Evolutionary conservation across 2,329 filamentous ascomycete genomes (phyloP), one percentile per base, ranked within the genome.

Genomic region (Aspergillus arachidicola): DNA sequence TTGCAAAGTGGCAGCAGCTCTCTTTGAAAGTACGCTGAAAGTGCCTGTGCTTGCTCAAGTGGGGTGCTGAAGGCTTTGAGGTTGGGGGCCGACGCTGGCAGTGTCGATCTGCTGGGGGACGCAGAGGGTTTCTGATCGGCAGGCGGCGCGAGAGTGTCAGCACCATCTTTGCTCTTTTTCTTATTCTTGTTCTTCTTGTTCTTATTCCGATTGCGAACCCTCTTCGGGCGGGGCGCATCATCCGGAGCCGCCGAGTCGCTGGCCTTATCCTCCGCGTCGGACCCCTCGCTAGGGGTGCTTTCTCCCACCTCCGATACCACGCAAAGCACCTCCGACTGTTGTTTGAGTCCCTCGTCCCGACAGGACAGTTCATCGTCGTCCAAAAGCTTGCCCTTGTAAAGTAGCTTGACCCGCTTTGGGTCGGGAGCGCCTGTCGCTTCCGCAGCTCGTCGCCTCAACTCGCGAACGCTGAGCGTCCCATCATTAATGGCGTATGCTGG

Each of bases 401-500:
- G 71, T 41, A 84, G 65, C 60, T 77, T 78, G 62, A 84, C 72
- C 28, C 76, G 74, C 45, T 76, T 69, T 16, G 76, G 72, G 57
- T 80, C 71, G 4, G 68, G 61, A 9, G 76, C 75, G 16, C 73
- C 73, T 19, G 78, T 75, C 62, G 73, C 71, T 41, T 73, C 68
- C 1, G 79, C 81, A 14, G 80, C 80, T 6, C 72, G 70, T 45
- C 75, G 70, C 50, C 81, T 72, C 46, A 83, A 65, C 21, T 80
- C 73, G 32, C 78, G 76, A 36, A 83, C 75, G 30, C 73, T 80
- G 53, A 82, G 69, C 19, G 69, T 68, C 10, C 79, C 80, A 64
- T 83, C 81, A 59, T 78, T 78, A 70, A 84, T 83, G 10, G 81
- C 76, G 66, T 80, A 84, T 26, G 81, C 75, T 5, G 75, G 77